phyloP scores from a whole-genome alignment of 768 basidiomycete species.

The Trametes elegans region DNA sequence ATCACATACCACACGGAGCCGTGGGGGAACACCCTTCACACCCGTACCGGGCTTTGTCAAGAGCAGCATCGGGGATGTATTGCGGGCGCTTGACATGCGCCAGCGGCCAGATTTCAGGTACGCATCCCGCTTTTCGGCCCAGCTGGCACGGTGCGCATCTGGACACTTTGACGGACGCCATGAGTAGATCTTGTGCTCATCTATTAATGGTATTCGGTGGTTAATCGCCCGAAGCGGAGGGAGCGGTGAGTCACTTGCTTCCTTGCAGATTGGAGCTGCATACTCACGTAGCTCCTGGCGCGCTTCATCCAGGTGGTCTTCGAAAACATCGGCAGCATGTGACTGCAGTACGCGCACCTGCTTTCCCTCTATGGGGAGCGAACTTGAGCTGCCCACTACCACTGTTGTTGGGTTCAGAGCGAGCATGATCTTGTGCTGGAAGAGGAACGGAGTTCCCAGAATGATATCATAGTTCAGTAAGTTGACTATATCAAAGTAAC shows the following conservation, averaged over 20 bases:
- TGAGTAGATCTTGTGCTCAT: constrained; percentile 30
- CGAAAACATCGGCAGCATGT: neutral
- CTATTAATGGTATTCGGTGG: constrained; percentile 36
- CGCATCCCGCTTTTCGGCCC: constrained; percentile 30
- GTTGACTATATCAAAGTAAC: constrained; percentile 13
- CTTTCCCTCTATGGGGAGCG: constrained; percentile 1
- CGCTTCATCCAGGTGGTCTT: neutral
- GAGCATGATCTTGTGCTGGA: constrained; percentile 6
- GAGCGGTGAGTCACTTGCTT: constrained; percentile 20
- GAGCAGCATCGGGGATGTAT: constrained; percentile 35
- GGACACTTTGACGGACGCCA: constrained; percentile 40
- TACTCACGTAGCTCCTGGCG: constrained; percentile 11
- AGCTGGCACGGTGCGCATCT: constrained; percentile 27
- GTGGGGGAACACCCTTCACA: constrained; percentile 2
- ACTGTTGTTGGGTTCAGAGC: constrained; percentile 17
- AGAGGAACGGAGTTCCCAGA: constrained; percentile 29
- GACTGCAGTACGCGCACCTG: neutral
- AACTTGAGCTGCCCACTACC: neutral
- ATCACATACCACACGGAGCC: constrained; percentile 15
- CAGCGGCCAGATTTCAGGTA: constrained; percentile 34
- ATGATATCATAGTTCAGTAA: constrained; percentile 23
- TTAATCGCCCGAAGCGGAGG: constrained; percentile 34
- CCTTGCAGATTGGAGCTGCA: constrained; percentile 10
- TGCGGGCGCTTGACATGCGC: constrained; percentile 26
- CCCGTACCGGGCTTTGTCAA: constrained; percentile 27